Evolutionary conservation across 371 early-diverging fungal species (phyloP), one percentile per base, ranked within the genome.

Genomic region (Phascolomyces articulosus): DNA sequence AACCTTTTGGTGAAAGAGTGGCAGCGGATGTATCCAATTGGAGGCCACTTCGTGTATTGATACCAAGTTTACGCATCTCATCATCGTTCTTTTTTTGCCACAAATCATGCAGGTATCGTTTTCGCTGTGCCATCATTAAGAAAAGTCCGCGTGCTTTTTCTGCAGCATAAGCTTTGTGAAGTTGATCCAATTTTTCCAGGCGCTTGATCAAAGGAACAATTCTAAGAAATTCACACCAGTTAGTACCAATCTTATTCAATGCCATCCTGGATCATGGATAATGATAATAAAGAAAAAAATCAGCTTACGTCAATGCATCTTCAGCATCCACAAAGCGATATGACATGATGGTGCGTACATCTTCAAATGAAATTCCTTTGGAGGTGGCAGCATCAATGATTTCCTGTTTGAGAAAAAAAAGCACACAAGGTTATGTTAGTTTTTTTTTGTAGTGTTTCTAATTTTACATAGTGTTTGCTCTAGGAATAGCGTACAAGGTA

Each of bases 301-400:
- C 13, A 9, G 55, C 78, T 75, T 77, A 85, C 83, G 75, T 80
- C 23, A 87, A 69, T 6, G 84, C 79, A 15, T 83, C 72, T 21
- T 85, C 75, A 8, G 75, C 73, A 63, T 85, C 73, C 18, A 85
- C 75, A 53, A 87, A 81, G 0, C 83, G 78, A 60, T 76, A 82
- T 1, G 87, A 78, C 40, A 87, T 64, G 51, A 84, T 84, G 13
- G 78, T 80, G 31, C 85, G 62, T 4, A 83, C 83, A 40, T 75
- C 73, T n/a, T 77, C 79, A 67, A 87, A 87, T 2, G 87, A 78
- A 26, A 87, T 78, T 0, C 87, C 87, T 55, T 79, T 79, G 1
- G 71, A 31, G 2, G 79, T 77, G 57, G 69, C 78, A 20, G 79
- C 62, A 57, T 65, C 65, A 28, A 75, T 9, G 21, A 82, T 74